These are phyloP conservation scores for Westerdykella aurantiaca DNA, from an alignment of 2,329 filamentous ascomycete genomes.

Conservation along the genomic window DNA sequence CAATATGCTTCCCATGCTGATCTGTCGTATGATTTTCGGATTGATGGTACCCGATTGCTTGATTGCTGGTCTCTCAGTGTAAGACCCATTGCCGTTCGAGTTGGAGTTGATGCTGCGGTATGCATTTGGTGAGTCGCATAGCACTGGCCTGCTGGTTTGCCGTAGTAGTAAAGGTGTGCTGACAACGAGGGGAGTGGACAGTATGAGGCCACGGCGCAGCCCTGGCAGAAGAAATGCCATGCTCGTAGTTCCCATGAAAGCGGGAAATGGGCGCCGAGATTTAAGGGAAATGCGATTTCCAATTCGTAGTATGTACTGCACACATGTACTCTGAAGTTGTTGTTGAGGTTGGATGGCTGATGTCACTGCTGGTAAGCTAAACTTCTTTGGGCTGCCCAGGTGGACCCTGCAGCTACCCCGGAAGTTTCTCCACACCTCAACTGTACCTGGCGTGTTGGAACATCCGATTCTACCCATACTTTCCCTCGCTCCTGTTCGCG, in stretches of 20 bases:
- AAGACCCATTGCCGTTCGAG: slow-evolving; percentile 30
- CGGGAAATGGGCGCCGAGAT: too few relatives aligned
- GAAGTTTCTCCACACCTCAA: background rate
- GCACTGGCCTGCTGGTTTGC: slow-evolving; percentile 25
- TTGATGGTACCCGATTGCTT: slow-evolving; percentile 38
- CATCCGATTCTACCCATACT: background rate
- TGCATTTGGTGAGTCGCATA: slow-evolving; percentile 33
- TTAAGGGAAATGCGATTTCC: too few relatives aligned
- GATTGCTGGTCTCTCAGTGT: slow-evolving; percentile 36
- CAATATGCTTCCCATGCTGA: slow-evolving; percentile 44
- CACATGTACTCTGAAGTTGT: too few relatives aligned
- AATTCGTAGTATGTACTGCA: too few relatives aligned
- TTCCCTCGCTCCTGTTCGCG: background rate
- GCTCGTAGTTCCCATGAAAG: slow-evolving; percentile 1
- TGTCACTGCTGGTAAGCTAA: too few relatives aligned
- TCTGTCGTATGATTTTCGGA: slow-evolving; percentile 39
- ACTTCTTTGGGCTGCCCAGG: too few relatives aligned
- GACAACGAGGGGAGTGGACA: slow-evolving; percentile 34
- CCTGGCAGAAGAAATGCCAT: slow-evolving; percentile 40
- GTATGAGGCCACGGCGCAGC: slow-evolving; percentile 34
- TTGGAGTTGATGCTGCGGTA: slow-evolving; percentile 37
- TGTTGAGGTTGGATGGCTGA: too few relatives aligned
- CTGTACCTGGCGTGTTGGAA: background rate
- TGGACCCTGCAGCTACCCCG: background rate
- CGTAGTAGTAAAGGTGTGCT: slow-evolving; percentile 28